Percentiles rank a stretch among this genome's conserved stretches.
Conservation (phyloP, 768 basidiomycete genomes). For the Gyrodon lividus region DNA sequence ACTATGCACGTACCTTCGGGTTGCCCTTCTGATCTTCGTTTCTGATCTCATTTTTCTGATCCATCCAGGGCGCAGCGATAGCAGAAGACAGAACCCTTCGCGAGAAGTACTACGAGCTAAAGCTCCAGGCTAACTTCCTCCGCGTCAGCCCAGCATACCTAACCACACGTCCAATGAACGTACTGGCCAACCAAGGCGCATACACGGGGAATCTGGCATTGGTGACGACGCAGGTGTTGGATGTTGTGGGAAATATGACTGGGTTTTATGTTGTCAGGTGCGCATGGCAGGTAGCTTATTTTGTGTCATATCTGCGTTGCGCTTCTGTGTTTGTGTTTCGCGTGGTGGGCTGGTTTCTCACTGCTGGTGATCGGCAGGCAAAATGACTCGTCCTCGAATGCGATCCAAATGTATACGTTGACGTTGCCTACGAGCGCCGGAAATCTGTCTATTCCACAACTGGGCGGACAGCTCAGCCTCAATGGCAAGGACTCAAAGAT, state of each 20-base stretch:
- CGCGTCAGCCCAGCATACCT: conserved; percentile 50
- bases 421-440: conserved; percentile 47
- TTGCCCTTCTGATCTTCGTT: neutral
- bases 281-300: neutral
- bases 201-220: conserved; percentile 50
- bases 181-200: conserved; percentile 40
- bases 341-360: conserved; percentile 1
- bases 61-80: conserved; percentile 44
- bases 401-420: conserved; percentile 32
- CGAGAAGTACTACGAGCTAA: conserved; percentile 54
- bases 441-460: conserved; percentile 39
- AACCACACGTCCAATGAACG: conserved; percentile 45
- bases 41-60: too few species aligned
- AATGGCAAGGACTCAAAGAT: conserved; percentile 54
- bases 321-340: neutral
- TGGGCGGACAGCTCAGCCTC: conserved; percentile 44
- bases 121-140: conserved; percentile 51
- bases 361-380: conserved; percentile 11
- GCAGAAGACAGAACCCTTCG: conserved; percentile 51
- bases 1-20: conserved; percentile 40
- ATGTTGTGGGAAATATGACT: conserved; percentile 46
- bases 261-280: conserved; percentile 43
- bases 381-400: conserved; percentile 11
- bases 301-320: neutral
- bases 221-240: conserved; percentile 48